Conservation (phyloP, 1,139 yeast species). For the Saccharomyces hybrid region DNA sequence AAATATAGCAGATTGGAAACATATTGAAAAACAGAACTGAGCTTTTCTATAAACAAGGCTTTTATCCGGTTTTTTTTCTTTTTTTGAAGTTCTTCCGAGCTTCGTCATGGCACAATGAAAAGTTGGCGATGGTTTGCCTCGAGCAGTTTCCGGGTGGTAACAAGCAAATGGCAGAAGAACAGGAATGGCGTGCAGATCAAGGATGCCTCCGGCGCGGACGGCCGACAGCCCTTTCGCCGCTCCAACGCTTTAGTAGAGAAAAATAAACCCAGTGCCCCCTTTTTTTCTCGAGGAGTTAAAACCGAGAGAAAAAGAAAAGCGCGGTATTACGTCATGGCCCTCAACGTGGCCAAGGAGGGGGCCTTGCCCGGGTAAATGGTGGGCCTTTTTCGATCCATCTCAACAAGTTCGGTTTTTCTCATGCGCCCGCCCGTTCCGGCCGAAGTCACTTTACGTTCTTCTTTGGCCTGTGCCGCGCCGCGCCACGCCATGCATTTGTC, state of each 20-base stretch:
- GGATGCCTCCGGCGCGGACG: not conserved
- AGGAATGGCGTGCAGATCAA: not conserved
- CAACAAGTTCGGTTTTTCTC: too few relatives aligned
- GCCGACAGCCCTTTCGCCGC: too few relatives aligned
- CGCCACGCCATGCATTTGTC: too few relatives aligned
- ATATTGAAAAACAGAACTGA: not conserved
- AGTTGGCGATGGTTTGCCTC: not conserved
- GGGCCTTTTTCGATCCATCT: too few relatives aligned
- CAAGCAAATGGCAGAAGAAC: not conserved
- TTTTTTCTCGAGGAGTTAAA: not conserved
- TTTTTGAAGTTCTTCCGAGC: not conserved
- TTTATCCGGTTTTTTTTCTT: not conserved
- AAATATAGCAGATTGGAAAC: not conserved
- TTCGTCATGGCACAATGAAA: not conserved
- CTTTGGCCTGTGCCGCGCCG: too few relatives aligned
- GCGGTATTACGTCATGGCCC: not conserved
- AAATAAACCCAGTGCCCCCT: not conserved
- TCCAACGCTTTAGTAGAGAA: too few relatives aligned
- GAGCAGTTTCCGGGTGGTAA: not conserved
- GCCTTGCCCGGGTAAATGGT: not conserved
- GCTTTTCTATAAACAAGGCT: not conserved
- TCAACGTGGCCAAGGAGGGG: not conserved
- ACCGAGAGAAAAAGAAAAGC: not conserved
- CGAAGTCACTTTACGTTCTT: too few relatives aligned
- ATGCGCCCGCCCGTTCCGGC: too few relatives aligned